phyloP scores from a whole-genome alignment of 495 filamentous ascomycete species.

The Tuber calosporum region DNA sequence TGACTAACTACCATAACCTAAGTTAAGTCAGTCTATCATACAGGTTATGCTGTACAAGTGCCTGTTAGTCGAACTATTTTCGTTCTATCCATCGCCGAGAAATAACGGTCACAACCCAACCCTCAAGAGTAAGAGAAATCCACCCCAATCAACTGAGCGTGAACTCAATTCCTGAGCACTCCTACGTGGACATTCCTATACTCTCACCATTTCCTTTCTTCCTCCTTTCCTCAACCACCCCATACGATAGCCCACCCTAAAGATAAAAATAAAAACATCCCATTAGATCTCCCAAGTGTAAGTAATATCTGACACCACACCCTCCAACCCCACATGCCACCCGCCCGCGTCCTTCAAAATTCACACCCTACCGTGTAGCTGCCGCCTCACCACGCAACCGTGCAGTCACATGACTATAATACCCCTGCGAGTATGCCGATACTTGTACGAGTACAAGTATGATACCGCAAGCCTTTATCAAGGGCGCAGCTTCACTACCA shows the following conservation, averaged over 20 bases:
- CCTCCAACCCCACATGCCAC: not conserved
- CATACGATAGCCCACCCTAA: not conserved
- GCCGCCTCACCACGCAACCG: not conserved
- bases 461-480: not conserved
- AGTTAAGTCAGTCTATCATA: not conserved
- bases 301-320: not conserved
- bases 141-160: not conserved
- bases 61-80: not conserved
- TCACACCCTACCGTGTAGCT: not conserved
- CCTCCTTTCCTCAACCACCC: not conserved
- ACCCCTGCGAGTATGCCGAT: not conserved
- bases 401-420: not conserved
- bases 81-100: not conserved
- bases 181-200: not conserved
- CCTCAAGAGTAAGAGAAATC: not conserved
- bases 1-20: not conserved
- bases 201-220: not conserved
- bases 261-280: too few relatives aligned
- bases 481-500: not conserved
- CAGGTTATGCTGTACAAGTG: not conserved
- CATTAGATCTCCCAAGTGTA: not conserved
- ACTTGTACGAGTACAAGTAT: too few relatives aligned
- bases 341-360: not conserved
- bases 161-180: not conserved
- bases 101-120: not conserved